These are phyloP conservation scores for Penicillium manginii DNA, from an alignment of 495 filamentous ascomycete species.

Conservation along the genomic window DNA sequence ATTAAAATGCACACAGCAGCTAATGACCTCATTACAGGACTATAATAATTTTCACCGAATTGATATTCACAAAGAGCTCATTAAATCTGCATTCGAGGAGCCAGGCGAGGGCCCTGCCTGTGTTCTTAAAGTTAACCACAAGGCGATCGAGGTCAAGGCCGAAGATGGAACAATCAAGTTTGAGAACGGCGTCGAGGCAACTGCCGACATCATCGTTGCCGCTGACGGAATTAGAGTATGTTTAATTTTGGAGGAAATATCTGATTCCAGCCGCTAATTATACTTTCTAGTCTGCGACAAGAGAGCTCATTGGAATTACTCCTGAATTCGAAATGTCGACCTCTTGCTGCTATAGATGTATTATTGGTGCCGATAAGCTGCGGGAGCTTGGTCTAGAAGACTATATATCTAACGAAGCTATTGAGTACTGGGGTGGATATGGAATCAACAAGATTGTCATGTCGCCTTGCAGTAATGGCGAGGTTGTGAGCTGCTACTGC, in stretches of 20 bases:
- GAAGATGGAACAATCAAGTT: slow-evolving; percentile 28
- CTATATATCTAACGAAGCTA: slow-evolving; percentile 31
- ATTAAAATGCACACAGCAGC: not conserved
- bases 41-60: slow-evolving; percentile 40
- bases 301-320: slow-evolving; percentile 27
- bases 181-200: slow-evolving; percentile 22
- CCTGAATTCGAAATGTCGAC: slow-evolving; percentile 32
- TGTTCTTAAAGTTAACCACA: slow-evolving; percentile 32
- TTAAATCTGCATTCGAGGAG: slow-evolving; percentile 29
- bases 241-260: too few relatives aligned
- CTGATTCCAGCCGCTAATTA: not conserved
- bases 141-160: slow-evolving; percentile 20
- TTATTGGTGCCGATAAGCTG: slow-evolving; percentile 35
- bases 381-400: slow-evolving; percentile 27
- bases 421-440: slow-evolving; percentile 41
- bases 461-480: slow-evolving; percentile 35
- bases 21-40: slow-evolving; percentile 20
- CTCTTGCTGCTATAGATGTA: slow-evolving; percentile 36
- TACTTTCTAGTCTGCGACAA: slow-evolving; percentile 15
- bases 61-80: slow-evolving; percentile 33
- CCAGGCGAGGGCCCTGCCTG: slow-evolving; percentile 25
- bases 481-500: slow-evolving; percentile 33
- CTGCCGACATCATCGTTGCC: slow-evolving; percentile 30
- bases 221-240: slow-evolving; percentile 36
- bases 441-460: slow-evolving; percentile 39